These are phyloP conservation scores for Rosellinia necatrix DNA, from an alignment of 2,329 filamentous ascomycete genomes.

Conservation along the genomic window DNA sequence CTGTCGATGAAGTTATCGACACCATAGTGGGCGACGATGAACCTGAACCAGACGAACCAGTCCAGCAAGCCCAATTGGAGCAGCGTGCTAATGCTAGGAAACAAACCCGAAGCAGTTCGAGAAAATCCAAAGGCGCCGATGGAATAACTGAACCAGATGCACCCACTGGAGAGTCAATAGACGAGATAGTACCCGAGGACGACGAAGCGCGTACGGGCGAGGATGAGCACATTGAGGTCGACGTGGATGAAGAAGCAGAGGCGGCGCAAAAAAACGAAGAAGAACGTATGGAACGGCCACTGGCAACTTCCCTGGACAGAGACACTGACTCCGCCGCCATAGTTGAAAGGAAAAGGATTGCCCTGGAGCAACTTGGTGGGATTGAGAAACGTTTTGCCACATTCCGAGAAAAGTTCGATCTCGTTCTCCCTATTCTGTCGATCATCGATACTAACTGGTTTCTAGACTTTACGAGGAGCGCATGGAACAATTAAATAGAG, in stretches of 20 bases:
- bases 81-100: slow-evolving; percentile 35
- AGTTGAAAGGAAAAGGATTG: slow-evolving; percentile 80
- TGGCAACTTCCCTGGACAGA: slow-evolving; percentile 9
- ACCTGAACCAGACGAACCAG: slow-evolving; percentile 27
- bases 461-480: slow-evolving; percentile 84
- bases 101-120: slow-evolving; percentile 44
- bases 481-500: slow-evolving; percentile 76
- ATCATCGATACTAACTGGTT: slow-evolving; percentile 28
- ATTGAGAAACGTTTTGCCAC: slow-evolving; percentile 89
- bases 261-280: slow-evolving; percentile 65
- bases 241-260: slow-evolving; percentile 64
- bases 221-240: slow-evolving; percentile 58
- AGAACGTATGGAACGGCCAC: slow-evolving; percentile 56
- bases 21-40: slow-evolving; percentile 30
- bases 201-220: slow-evolving; percentile 55
- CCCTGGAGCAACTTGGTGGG: slow-evolving; percentile 76
- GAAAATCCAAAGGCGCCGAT: slow-evolving; percentile 39
- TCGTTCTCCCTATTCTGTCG: not conserved
- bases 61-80: slow-evolving; percentile 32
- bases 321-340: slow-evolving; percentile 41
- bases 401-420: slow-evolving; percentile 74
- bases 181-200: slow-evolving; percentile 43
- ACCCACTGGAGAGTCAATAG: slow-evolving; percentile 40
- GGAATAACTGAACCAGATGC: slow-evolving; percentile 28
- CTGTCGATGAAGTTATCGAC: slow-evolving; percentile 39